These are phyloP conservation scores for Mycena leptocephala DNA, from an alignment of 768 basidiomycete genomes.

Conservation along the genomic window DNA sequence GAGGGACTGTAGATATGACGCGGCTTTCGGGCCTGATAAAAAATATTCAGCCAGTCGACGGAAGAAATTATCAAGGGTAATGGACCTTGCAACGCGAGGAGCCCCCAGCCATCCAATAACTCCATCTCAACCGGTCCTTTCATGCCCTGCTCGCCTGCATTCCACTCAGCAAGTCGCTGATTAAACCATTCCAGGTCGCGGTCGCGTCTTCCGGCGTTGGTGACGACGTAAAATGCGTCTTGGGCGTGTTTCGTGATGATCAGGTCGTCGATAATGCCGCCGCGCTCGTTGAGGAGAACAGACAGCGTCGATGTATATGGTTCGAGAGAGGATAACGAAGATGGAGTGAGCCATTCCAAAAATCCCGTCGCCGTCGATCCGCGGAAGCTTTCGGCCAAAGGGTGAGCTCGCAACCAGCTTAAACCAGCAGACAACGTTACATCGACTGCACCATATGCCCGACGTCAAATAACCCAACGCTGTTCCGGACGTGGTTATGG, in stretches of 20 bases:
- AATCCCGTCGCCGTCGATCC: constrained; percentile 86
- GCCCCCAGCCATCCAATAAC: constrained; percentile 87
- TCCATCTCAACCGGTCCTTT: constrained; percentile 84
- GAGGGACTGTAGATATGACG: constrained; percentile 82
- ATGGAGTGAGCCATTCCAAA: constrained; percentile 92
- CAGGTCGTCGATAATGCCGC: constrained; percentile 97
- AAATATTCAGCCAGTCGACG: background rate
- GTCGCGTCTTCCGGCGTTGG: constrained; percentile 92
- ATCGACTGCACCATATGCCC: constrained; percentile 98
- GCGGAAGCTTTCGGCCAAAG: constrained; percentile 72
- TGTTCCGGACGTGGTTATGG: constrained; percentile 89
- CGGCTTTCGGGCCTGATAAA: constrained; percentile 82
- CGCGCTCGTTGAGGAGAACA: constrained; percentile 88
- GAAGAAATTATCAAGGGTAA: background rate
- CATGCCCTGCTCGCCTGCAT: constrained; percentile 66
- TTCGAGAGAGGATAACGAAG: constrained; percentile 77
- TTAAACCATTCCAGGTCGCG: constrained; percentile 88
- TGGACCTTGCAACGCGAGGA: constrained; percentile 92
- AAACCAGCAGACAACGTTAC: constrained; percentile 57
- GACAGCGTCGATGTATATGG: constrained; percentile 90
- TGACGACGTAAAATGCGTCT: constrained; percentile 94
- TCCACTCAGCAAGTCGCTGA: constrained; percentile 84
- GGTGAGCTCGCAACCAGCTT: background rate
- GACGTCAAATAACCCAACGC: constrained; percentile 94
- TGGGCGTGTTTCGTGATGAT: constrained; percentile 90